These are phyloP conservation scores for Pseudomonodictys pantanalensis DNA, from an alignment of 495 filamentous ascomycete genomes.

Conservation along the genomic window DNA sequence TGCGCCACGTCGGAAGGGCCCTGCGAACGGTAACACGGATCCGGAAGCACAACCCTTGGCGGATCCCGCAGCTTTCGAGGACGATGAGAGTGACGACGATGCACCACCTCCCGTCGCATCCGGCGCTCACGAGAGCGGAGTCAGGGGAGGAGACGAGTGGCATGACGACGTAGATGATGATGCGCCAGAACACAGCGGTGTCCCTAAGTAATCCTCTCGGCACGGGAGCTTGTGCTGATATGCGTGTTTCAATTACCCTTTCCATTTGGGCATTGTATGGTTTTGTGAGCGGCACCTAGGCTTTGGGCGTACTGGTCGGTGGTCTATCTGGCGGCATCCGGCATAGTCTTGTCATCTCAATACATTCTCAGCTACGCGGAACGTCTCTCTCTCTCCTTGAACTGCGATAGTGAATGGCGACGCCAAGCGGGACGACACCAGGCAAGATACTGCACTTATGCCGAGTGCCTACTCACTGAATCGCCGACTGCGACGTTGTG, in stretches of 20 bases:
- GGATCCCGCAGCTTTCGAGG: constrained; percentile 36
- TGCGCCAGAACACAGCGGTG: constrained; percentile 19
- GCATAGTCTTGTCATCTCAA: too few relatives aligned
- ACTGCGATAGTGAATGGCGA: too few relatives aligned
- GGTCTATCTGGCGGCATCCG: too few relatives aligned
- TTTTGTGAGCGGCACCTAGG: too few relatives aligned
- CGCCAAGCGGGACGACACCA: too few relatives aligned
- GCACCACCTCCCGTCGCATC: constrained; percentile 1
- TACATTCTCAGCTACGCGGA: too few relatives aligned
- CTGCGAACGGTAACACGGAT: constrained; percentile 8
- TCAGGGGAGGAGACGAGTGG: constrained; percentile 33
- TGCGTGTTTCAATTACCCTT: background rate
- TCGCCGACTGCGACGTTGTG: too few relatives aligned
- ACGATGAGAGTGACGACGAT: constrained; percentile 30
- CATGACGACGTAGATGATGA: constrained; percentile 32
- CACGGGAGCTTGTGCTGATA: background rate
- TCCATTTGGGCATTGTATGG: too few relatives aligned
- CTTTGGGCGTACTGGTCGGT: too few relatives aligned
- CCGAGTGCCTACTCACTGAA: too few relatives aligned
- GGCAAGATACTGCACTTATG: too few relatives aligned
- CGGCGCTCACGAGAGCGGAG: constrained; percentile 11
- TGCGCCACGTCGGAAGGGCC: constrained; percentile 11
- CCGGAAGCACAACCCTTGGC: constrained; percentile 31
- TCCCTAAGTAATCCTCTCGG: constrained; percentile 6
- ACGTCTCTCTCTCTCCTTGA: too few relatives aligned